A percentile compares a stretch with the other conserved stretches of the same genome.
Evolutionary conservation across 1,284 basidiomycete species (phyloP).

Genomic region (Apiotrichum veenhuisii): DNA sequence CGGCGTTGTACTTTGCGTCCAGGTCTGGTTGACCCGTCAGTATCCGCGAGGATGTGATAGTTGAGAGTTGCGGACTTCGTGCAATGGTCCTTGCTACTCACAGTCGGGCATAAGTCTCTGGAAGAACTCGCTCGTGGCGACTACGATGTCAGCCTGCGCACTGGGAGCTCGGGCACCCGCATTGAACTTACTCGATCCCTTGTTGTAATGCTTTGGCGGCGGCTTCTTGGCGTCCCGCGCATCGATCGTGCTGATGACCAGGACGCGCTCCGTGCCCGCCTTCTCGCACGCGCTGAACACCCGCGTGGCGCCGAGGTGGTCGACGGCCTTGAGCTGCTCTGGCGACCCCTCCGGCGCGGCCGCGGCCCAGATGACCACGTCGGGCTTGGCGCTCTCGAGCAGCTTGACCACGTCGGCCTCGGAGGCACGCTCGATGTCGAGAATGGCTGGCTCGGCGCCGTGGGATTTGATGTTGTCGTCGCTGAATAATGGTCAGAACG

Average conservation of each 20-base stretch:
- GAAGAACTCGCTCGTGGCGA: too few relatives aligned
- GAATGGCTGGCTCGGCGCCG: slow-evolving; percentile 56
- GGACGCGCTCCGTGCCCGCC: slow-evolving; percentile 52
- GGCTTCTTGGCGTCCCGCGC: slow-evolving; percentile 53
- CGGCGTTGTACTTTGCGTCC: slow-evolving; percentile 66
- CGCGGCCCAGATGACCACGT: slow-evolving; percentile 62
- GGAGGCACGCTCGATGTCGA: slow-evolving; percentile 61
- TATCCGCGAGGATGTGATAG: not conserved
- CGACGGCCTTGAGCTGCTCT: slow-evolving; percentile 64
- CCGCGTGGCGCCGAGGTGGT: slow-evolving; percentile 67
- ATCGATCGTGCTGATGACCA: slow-evolving; percentile 66
- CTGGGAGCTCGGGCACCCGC: not conserved
- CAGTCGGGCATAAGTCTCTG: not conserved
- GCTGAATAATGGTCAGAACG: slow-evolving; percentile 40
- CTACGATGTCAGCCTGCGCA: not conserved
- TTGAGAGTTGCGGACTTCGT: not conserved
- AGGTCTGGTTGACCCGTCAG: slow-evolving; percentile 52
- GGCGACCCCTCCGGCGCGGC: slow-evolving; percentile 65
- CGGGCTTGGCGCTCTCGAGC: slow-evolving; percentile 55
- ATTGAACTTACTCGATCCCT: slow-evolving; percentile 41
- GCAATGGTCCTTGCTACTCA: not conserved
- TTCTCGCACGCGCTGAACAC: slow-evolving; percentile 67
- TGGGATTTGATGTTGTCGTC: slow-evolving; percentile 53
- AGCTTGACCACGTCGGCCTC: slow-evolving; percentile 54
- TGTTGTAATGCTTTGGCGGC: slow-evolving; percentile 56